Evolutionary conservation across 768 basidiomycete genomes (phyloP), one percentile per base, ranked within the genome.

Genomic region (Gloeophyllum trabeum): DNA sequence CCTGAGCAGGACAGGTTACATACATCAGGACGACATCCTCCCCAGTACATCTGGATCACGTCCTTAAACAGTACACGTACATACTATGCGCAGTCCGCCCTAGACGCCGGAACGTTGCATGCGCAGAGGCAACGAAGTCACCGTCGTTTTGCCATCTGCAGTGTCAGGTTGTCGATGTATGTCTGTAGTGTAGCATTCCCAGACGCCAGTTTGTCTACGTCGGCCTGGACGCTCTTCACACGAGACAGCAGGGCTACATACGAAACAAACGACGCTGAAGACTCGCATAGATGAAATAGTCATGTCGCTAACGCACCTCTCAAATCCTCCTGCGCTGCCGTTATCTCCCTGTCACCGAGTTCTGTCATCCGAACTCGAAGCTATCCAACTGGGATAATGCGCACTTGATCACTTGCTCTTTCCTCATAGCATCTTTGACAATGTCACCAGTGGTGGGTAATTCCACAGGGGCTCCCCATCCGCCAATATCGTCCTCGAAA

Each of bases 121-220:
- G 12, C 19, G 21, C 19, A 23, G 36, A 40, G 26, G 3, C 16
- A 18, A 14, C 20, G 21, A 24, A 5, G 12, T 71, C 59, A 84
- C 58, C 81, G 73, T 46, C 84, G 67, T 55, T 79, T 85, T 23
- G 85, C 81, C 78, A 89, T 85, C 59, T 91, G 88, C 52, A 85
- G 69, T 0, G 88, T 90, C 51, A 91, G 56, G 51, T 91, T 91
- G 55, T 91, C 86, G 54, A 89, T 88, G 54, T 91, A 91, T 77
- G 80, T 82, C 54, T 91, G 87, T 42, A 91, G 62, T 4, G 80
- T 89, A 43, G 79, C 78, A 48, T 91, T 91, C 39, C 80, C 82
- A 3, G 85, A 82, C 1, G 69, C 62, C 18, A 91, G 66, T 58
- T 84, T 88, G 47, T 89, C 82, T n/a, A 85, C 71, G 48, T 91